phyloP scores from a whole-genome alignment of 192 early-diverging fungal genomes.

The Radiomyces spectabilis region DNA sequence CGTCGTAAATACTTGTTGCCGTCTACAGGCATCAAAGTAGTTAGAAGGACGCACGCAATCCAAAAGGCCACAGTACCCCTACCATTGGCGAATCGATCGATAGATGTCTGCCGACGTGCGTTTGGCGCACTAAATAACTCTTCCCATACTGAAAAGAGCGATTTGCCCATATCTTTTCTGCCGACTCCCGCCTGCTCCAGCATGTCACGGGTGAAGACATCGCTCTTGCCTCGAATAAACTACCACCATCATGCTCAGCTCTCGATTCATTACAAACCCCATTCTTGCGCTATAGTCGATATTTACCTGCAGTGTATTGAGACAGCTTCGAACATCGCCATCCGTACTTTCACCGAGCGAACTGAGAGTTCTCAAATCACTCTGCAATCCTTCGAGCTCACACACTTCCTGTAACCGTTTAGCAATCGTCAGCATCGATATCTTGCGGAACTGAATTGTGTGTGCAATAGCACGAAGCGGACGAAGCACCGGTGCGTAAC shows the following conservation, averaged over 20 bases:
- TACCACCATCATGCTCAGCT: too few species aligned
- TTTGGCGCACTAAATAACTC: slow-evolving; percentile 57
- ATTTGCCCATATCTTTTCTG: slow-evolving; percentile 72
- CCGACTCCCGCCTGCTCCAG: slow-evolving; percentile 48
- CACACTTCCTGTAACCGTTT: slow-evolving; percentile 79
- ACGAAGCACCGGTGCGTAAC: slow-evolving; percentile 83
- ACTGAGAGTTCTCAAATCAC: slow-evolving; percentile 70
- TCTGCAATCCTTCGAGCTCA: slow-evolving; percentile 57
- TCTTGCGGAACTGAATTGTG: slow-evolving; percentile 60
- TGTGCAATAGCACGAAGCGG: slow-evolving; percentile 76
- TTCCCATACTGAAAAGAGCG: slow-evolving; percentile 77
- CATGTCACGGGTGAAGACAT: slow-evolving; percentile 36
- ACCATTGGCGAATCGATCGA: slow-evolving; percentile 2
- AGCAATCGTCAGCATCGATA: slow-evolving; percentile 56
- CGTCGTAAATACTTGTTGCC: too few species aligned
- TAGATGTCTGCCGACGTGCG: slow-evolving; percentile 11
- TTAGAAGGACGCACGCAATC: too few species aligned
- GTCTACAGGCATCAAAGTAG: too few species aligned
- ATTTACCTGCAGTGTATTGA: slow-evolving; percentile 81
- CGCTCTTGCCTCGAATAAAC: slow-evolving; percentile 26
- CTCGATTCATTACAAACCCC: too few species aligned
- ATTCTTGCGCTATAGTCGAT: too few species aligned
- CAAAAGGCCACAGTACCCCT: neutral
- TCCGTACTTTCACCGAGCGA: slow-evolving; percentile 69
- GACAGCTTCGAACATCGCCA: slow-evolving; percentile 81